Evolutionary conservation across 2,329 filamentous ascomycete species (phyloP).

Genomic region (Beauveria varroae): DNA sequence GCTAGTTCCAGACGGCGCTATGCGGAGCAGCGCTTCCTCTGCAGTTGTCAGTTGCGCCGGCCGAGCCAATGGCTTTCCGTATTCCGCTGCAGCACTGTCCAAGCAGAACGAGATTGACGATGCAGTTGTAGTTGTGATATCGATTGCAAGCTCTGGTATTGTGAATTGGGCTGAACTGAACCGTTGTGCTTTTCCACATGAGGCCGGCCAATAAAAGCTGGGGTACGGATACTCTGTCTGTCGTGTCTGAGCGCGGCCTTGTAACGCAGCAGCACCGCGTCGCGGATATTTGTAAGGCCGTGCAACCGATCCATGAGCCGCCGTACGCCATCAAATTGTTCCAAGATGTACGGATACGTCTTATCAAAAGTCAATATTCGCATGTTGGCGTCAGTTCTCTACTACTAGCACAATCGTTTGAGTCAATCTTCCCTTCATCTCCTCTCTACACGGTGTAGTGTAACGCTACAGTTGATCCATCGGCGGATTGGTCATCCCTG

Average conservation of each 20-base stretch:
- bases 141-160: not conserved
- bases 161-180: not conserved
- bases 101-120: not conserved
- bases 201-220: constrained; percentile 2
- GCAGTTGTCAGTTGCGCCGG: not conserved
- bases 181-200: not conserved
- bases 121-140: not conserved
- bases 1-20: constrained; percentile 7
- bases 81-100: not conserved
- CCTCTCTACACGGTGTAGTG: not conserved
- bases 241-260: not conserved
- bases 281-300: constrained; percentile 11
- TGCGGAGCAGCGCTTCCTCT: constrained; percentile 2
- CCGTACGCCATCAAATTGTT: not conserved
- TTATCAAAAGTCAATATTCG: too few species aligned
- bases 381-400: not conserved
- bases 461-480: not conserved
- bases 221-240: not conserved
- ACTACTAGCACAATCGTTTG: too few species aligned
- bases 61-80: not conserved
- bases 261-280: not conserved
- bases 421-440: not conserved
- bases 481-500: not conserved
- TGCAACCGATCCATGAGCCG: not conserved
- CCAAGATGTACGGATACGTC: not conserved